Percentiles rank a stretch among this genome's conserved stretches.
These are phyloP conservation scores for Hyphopichia burtonii DNA, from an alignment of 1,139 yeast genomes.

Conservation along the genomic window DNA sequence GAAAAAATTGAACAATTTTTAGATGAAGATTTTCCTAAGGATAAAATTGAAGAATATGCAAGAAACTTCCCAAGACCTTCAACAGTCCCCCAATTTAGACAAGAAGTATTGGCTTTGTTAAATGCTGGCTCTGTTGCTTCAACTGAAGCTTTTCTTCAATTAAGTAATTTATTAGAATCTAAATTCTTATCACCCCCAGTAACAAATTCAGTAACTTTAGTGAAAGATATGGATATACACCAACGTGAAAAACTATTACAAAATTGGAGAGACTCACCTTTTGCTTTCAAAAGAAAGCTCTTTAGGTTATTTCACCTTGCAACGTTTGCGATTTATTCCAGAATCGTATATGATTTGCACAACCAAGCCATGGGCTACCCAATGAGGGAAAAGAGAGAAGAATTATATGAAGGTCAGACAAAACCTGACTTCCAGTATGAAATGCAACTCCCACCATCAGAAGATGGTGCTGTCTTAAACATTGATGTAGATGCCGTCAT, in stretches of 20 bases:
- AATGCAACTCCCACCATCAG: slow-evolving; percentile 30
- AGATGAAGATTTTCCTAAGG: slow-evolving; percentile 23
- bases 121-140: slow-evolving; percentile 17
- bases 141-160: slow-evolving; percentile 20
- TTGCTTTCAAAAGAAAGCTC: slow-evolving; percentile 27
- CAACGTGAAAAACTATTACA: slow-evolving; percentile 29
- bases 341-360: slow-evolving; percentile 33
- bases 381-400: slow-evolving; percentile 26
- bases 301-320: slow-evolving; percentile 25
- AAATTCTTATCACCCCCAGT: slow-evolving; percentile 33
- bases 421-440: slow-evolving; percentile 26
- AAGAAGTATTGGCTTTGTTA: slow-evolving; percentile 15
- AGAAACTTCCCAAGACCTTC: slow-evolving; percentile 28
- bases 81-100: slow-evolving; percentile 25
- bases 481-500: slow-evolving; percentile 44
- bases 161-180: slow-evolving; percentile 28
- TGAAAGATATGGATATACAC: slow-evolving; percentile 35
- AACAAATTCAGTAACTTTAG: slow-evolving; percentile 32
- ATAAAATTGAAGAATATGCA: slow-evolving; percentile 31
- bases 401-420: slow-evolving; percentile 23
- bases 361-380: slow-evolving; percentile 34
- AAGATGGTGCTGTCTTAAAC: slow-evolving; percentile 28
- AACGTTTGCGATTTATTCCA: slow-evolving; percentile 21
- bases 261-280: slow-evolving; percentile 42
- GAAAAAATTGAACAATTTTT: slow-evolving; percentile 27